Percentiles rank a stretch among this genome's conserved stretches.
Evolutionary conservation across 2,329 filamentous ascomycete species (phyloP).

Genomic region (Botrytis tulipae): DNA sequence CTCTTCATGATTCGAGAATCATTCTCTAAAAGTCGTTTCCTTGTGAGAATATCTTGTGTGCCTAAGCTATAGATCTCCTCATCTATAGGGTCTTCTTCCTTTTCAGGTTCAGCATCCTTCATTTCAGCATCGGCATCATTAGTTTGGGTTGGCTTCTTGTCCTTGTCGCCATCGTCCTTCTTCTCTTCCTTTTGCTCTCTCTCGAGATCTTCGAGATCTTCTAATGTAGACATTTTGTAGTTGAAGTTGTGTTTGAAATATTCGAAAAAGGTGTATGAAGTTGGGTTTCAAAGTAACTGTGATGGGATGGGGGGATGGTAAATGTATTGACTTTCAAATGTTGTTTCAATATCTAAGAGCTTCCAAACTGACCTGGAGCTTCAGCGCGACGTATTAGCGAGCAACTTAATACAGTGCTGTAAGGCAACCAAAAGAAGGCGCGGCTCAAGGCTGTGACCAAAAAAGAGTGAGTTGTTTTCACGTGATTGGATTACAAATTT

Average conservation of each 20-base stretch:
- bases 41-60: slow-evolving; percentile 91
- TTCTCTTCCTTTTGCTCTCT: slow-evolving; percentile 65
- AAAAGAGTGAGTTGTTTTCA: neutral
- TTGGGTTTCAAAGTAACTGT: neutral
- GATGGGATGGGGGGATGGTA: slow-evolving; percentile 14
- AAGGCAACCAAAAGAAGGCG: slow-evolving; percentile 23
- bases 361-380: slow-evolving; percentile 28
- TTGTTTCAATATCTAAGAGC: slow-evolving; percentile 28
- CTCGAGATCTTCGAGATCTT: slow-evolving; percentile 75
- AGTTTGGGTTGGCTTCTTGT: slow-evolving; percentile 55
- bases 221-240: slow-evolving; percentile 66
- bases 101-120: slow-evolving; percentile 75
- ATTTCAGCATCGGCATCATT: slow-evolving; percentile 75
- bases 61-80: slow-evolving; percentile 89
- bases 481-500: neutral
- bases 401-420: slow-evolving; percentile 4
- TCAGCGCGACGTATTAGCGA: slow-evolving; percentile 26
- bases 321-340: slow-evolving; percentile 13
- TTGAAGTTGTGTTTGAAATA: slow-evolving; percentile 14
- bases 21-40: slow-evolving; percentile 91
- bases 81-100: slow-evolving; percentile 81
- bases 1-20: slow-evolving; percentile 98
- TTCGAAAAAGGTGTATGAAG: neutral
- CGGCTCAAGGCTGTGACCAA: slow-evolving; percentile 15
- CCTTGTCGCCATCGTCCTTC: slow-evolving; percentile 55